A percentile compares a stretch with the other conserved stretches of the same genome.
Conservation (phyloP, 805 yeast genomes). For the Saccharomycopsis amapae region DNA sequence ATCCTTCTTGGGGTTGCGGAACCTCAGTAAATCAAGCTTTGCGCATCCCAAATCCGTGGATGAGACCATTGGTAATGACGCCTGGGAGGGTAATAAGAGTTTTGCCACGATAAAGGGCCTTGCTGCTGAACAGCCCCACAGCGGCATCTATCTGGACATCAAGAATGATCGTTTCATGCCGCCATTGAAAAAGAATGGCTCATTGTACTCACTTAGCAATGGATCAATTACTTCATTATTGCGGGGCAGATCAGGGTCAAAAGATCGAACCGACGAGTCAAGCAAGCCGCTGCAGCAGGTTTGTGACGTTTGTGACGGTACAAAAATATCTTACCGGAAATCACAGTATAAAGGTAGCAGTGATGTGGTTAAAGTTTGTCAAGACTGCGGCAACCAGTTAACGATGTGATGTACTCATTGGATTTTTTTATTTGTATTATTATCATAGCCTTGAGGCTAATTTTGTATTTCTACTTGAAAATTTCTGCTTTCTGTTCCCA, state of each 20-base stretch:
- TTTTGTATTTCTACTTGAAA: no score
- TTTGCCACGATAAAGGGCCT: not conserved
- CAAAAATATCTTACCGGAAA: slow-evolving; percentile 11
- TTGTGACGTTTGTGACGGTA: slow-evolving; percentile 19
- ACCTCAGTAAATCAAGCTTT: not conserved
- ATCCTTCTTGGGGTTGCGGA: not conserved
- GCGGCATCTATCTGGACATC: not conserved
- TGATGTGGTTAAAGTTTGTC: slow-evolving; percentile 8
- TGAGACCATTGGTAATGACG: not conserved
- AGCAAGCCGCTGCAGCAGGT: not conserved
- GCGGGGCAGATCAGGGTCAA: slow-evolving; percentile 8
- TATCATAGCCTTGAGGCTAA: no score
- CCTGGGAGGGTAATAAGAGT: not conserved
- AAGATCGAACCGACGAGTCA: no score
- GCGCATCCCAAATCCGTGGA: not conserved
- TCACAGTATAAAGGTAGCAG: slow-evolving; percentile 9
- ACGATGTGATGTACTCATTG: no score
- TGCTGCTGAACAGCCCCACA: not conserved
- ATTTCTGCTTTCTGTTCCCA: no score
- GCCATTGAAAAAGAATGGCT: not conserved
- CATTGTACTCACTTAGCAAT: slow-evolving; percentile 12
- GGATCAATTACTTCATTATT: slow-evolving; percentile 2
- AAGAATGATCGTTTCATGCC: slow-evolving; percentile 2
- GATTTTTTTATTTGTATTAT: no score
- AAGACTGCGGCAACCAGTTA: slow-evolving; percentile 18